Base-by-base conservation (phyloP, 495 filamentous ascomycete genomes). In the Tuber aestivum region DNA sequence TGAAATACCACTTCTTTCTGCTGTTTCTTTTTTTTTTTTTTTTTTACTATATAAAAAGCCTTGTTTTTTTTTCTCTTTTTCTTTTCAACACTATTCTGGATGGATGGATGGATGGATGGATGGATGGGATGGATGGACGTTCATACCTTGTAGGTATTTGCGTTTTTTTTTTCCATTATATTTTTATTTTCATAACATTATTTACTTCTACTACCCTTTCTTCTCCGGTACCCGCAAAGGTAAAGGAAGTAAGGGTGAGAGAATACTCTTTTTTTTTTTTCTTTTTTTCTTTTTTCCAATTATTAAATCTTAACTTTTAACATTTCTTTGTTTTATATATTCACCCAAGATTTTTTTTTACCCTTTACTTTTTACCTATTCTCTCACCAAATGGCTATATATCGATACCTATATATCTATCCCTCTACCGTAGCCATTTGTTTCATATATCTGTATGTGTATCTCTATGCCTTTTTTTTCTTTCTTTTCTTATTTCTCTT, bases 121-220 rank as follows among this genome's bases (percentile, higher is more conserved):
- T 27, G 50, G 48, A 21, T n/a, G 21, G 48, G 8, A n/a, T 3
- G n/a, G 48, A 27, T n/a, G 48, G 27, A 65, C 32, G 56, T 65
- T 65, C 56, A 35, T 65, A 35, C 56, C 56, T 65, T 65, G 14
- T 65, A 65, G 56, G 56, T 65, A 27, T 65, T 65, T 9, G 80
- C 77, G 75, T 61, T 78, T 78, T 76, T 72, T 27, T 72, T 65
- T 35, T 72, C 72, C 74, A 77, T 73, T 72, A 82, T 80, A 81
- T 82, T 86, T 82, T 82, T 80, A 83, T 75, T 78, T 79, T 65
- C 50, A 27, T 27, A 48, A 23, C 21, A 27, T 48, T 14, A 56
- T 9, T 27, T 82, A 79, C 72, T 77, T 75, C 73, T 68, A 73
- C 75, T 78, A 76, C 73, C 48, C 68, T 65, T 71, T 78, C 71